phyloP scores from a whole-genome alignment of 179 eudicot genomes.

The Vitellaria paradoxa region DNA sequence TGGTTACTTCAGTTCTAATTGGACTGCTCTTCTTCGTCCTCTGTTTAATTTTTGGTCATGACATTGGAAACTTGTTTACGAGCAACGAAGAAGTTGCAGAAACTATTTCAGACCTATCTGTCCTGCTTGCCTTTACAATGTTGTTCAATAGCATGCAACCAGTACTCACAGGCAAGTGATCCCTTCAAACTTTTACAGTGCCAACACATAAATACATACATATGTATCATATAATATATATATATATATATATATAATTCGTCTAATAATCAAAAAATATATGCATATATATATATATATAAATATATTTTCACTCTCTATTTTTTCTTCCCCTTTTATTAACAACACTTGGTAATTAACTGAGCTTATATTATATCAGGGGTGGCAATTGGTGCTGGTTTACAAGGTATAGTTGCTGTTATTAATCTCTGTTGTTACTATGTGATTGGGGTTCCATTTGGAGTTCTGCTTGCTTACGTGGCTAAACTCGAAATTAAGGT shows the following conservation, averaged over 20 bases:
- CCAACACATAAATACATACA: no score
- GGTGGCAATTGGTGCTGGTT: conserved; percentile 44
- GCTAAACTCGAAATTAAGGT: conserved; percentile 24
- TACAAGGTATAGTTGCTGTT: conserved; percentile 35
- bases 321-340: no score
- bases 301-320: no score
- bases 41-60: conserved; percentile 29
- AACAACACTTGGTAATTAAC: no score
- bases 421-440: conserved; percentile 35
- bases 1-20: conserved; percentile 34
- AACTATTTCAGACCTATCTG: conserved; percentile 9
- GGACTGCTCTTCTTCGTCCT: conserved; percentile 30
- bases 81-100: conserved; percentile 33
- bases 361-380: conserved; percentile 16
- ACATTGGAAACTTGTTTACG: conserved; percentile 41
- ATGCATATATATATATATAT: no score
- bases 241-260: no score
- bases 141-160: conserved; percentile 53
- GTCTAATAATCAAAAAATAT: no score
- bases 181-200: no score
- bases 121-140: conserved; percentile 45
- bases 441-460: conserved; percentile 35
- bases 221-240: no score
- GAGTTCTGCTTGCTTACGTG: conserved; percentile 36
- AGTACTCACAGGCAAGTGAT: conserved; percentile 39